A percentile compares a stretch with the other conserved stretches of the same genome.
phyloP scores from a whole-genome alignment of 805 yeast species.

The Ogataea glucozyma region DNA sequence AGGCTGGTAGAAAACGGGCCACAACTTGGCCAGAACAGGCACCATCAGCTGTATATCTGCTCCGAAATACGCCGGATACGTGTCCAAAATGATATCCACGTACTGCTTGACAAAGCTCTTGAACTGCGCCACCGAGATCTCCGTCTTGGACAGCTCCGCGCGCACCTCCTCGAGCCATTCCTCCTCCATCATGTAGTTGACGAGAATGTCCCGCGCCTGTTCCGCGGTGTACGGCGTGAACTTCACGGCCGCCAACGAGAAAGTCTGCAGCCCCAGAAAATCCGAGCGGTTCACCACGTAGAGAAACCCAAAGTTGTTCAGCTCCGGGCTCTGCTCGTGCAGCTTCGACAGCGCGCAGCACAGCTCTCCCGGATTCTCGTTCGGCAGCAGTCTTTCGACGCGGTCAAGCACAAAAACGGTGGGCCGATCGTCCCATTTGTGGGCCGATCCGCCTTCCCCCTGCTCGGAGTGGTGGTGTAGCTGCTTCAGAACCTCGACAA shows the following conservation, averaged over 20 bases:
- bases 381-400: conserved; percentile 42
- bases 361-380: conserved; percentile 37
- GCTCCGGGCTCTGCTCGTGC: conserved; percentile 41
- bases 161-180: conserved; percentile 15
- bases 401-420: conserved; percentile 50
- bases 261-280: conserved; percentile 39
- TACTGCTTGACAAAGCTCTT: conserved; percentile 35
- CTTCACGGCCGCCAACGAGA: conserved; percentile 41
- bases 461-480: conserved; percentile 22
- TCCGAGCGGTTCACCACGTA: conserved; percentile 44
- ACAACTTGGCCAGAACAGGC: conserved; percentile 30
- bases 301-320: conserved; percentile 38
- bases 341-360: conserved; percentile 42
- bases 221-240: conserved; percentile 41
- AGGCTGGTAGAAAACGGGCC: conserved; percentile 35
- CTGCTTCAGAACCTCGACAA: conserved; percentile 43
- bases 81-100: conserved; percentile 45
- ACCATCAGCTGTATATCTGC: conserved; percentile 40
- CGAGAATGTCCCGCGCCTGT: conserved; percentile 41
- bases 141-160: background rate
- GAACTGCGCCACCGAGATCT: conserved; percentile 16
- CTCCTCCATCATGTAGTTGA: conserved; percentile 12
- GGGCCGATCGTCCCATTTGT: conserved; percentile 26
- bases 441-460: background rate
- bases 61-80: conserved; percentile 47